These are phyloP conservation scores for Phellopilus nigrolimitatus DNA, from an alignment of 1,284 basidiomycete species.

Conservation along the genomic window DNA sequence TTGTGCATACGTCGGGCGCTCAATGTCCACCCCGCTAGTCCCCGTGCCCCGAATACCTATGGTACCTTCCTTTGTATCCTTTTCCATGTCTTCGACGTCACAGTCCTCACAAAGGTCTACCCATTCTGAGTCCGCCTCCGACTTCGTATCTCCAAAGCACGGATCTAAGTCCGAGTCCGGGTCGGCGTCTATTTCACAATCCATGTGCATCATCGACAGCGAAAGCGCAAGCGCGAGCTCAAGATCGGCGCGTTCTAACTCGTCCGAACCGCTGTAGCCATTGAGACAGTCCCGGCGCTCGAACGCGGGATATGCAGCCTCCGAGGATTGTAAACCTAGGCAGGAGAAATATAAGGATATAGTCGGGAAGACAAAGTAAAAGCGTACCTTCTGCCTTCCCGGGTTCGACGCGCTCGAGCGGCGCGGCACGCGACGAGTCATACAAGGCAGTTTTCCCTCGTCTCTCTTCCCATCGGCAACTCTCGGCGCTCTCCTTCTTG, in stretches of 20 bases:
- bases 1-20: slow-evolving; percentile 14
- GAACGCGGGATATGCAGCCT: background rate
- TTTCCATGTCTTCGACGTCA: background rate
- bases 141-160: background rate
- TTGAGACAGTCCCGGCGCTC: background rate
- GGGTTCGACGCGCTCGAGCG: too few relatives aligned
- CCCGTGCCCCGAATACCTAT: background rate
- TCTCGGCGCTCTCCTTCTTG: too few relatives aligned
- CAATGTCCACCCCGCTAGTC: background rate
- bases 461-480: too few relatives aligned
- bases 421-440: too few relatives aligned
- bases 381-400: too few relatives aligned
- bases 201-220: background rate
- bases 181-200: background rate
- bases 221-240: background rate
- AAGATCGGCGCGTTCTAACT: background rate
- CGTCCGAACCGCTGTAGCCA: background rate
- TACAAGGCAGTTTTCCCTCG: too few relatives aligned
- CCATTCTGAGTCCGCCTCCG: background rate
- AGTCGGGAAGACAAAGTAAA: too few relatives aligned
- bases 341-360: too few relatives aligned
- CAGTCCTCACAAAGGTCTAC: background rate
- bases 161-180: background rate
- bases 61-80: slow-evolving; percentile 2
- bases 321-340: too few relatives aligned